Evolutionary conservation across 2,329 filamentous ascomycete genomes (phyloP).

Genomic region (Trichophyton verrucosum): DNA sequence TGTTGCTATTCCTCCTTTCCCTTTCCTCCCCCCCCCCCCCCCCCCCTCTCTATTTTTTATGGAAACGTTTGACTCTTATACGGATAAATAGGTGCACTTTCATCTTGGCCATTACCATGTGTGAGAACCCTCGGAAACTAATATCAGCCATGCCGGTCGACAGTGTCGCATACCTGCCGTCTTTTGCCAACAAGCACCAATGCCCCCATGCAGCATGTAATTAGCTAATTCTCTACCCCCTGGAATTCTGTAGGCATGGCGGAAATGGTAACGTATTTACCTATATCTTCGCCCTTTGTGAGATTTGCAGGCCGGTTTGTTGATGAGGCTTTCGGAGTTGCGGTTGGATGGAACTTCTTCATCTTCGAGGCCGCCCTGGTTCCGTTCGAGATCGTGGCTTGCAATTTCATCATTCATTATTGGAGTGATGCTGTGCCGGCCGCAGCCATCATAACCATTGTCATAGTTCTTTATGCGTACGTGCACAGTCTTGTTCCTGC

Average conservation of each 20-base stretch:
- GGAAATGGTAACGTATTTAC: slow-evolving; percentile 41
- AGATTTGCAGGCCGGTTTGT: slow-evolving; percentile 37
- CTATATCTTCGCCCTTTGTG: slow-evolving; percentile 36
- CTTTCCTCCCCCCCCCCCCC: too few species aligned
- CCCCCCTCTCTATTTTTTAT: neutral
- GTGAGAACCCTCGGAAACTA: slow-evolving; percentile 19
- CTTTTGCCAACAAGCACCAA: neutral
- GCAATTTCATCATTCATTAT: slow-evolving; percentile 39
- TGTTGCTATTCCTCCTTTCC: neutral
- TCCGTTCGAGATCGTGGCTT: slow-evolving; percentile 41
- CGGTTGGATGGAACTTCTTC: slow-evolving; percentile 41
- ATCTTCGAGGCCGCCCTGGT: slow-evolving; percentile 40
- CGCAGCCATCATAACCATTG: slow-evolving; percentile 35
- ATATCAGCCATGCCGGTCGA: neutral
- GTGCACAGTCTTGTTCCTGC: slow-evolving; percentile 8
- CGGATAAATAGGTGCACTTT: slow-evolving; percentile 30
- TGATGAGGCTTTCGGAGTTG: slow-evolving; percentile 38
- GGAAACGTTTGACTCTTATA: slow-evolving; percentile 22
- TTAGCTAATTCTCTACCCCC: neutral
- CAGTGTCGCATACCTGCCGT: slow-evolving; percentile 2
- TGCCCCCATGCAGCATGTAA: neutral
- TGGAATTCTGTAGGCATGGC: slow-evolving; percentile 27
- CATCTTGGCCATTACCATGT: slow-evolving; percentile 35
- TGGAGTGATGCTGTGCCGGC: slow-evolving; percentile 38
- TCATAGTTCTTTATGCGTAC: slow-evolving; percentile 35